Evolutionary conservation across 352 stramenopile species (phyloP).

Genomic region (Peronospora belbahrii): DNA sequence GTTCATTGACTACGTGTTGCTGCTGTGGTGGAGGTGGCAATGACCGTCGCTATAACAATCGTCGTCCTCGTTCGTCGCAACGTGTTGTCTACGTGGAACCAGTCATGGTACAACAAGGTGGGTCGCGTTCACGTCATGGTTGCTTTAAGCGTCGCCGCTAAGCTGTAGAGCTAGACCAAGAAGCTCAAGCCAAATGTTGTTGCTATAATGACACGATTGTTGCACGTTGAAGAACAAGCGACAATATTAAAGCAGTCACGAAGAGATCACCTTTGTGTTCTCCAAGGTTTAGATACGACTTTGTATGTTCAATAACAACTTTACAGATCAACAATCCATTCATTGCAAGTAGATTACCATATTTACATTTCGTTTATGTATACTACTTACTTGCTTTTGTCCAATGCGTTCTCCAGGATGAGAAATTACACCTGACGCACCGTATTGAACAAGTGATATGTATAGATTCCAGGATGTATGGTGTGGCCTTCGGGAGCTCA

Average conservation of each 20-base stretch:
- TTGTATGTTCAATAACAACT: constrained; percentile 10
- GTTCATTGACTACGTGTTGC: constrained; percentile 25
- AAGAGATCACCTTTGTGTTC: too few relatives aligned
- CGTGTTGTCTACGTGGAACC: constrained; percentile 33
- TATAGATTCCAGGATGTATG: too few relatives aligned
- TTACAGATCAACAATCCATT: background rate
- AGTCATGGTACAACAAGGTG: constrained; percentile 21
- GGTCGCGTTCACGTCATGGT: constrained; percentile 6
- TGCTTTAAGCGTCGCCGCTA: constrained; percentile 3
- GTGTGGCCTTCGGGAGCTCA: too few relatives aligned
- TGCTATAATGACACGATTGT: too few relatives aligned
- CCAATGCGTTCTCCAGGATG: too few relatives aligned
- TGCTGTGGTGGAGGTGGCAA: constrained; percentile 19
- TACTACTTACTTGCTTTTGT: too few relatives aligned
- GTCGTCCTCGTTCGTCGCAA: constrained; percentile 8
- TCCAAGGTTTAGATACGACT: too few relatives aligned
- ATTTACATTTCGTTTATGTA: too few relatives aligned
- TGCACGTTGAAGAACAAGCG: background rate
- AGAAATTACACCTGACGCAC: too few relatives aligned
- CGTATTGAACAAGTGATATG: too few relatives aligned
- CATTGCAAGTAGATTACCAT: too few relatives aligned
- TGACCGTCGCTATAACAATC: constrained; percentile 12
- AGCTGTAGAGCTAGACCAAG: background rate
- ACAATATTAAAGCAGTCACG: background rate
- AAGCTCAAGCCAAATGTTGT: background rate